These are phyloP conservation scores for Globisporangium yorkense DNA, from an alignment of 352 stramenopile species.

Conservation along the genomic window DNA sequence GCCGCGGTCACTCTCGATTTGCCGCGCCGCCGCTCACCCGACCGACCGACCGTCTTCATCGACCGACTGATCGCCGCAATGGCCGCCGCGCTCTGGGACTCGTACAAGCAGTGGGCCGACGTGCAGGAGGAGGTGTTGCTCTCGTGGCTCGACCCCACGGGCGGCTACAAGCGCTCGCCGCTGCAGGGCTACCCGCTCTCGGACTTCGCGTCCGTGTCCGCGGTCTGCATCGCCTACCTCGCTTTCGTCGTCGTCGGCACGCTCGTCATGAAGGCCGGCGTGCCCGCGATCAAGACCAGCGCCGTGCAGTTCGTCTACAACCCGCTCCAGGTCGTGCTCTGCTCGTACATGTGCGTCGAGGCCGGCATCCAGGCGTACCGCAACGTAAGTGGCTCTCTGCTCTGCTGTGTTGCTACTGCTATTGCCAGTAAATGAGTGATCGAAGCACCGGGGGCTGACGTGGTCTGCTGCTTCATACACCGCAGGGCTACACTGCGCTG, in stretches of 20 bases:
- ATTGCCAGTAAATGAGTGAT: too few relatives aligned
- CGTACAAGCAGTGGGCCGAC: slow-evolving; percentile 59
- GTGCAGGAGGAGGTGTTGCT: slow-evolving; percentile 38
- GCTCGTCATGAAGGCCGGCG: slow-evolving; percentile 69
- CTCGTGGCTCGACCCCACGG: slow-evolving; percentile 38
- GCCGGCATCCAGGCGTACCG: slow-evolving; percentile 90
- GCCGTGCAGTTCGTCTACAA: slow-evolving; percentile 96
- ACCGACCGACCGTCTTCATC: slow-evolving; percentile 5
- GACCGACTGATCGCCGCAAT: slow-evolving; percentile 14
- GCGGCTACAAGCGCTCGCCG: slow-evolving; percentile 40
- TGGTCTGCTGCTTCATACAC: not conserved
- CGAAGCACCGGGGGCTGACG: too few relatives aligned
- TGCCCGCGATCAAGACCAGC: slow-evolving; percentile 69
- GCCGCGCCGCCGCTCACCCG: slow-evolving; percentile 6
- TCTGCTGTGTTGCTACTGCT: not conserved
- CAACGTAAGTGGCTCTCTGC: slow-evolving; percentile 32
- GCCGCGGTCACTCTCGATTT: not conserved
- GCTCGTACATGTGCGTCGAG: slow-evolving; percentile 97
- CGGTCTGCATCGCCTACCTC: slow-evolving; percentile 55
- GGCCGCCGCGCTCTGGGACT: slow-evolving; percentile 35
- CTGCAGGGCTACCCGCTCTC: slow-evolving; percentile 33
- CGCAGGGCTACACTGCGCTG: slow-evolving; percentile 76
- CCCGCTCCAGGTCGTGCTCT: slow-evolving; percentile 94
- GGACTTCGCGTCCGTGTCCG: slow-evolving; percentile 53
- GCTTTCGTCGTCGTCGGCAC: slow-evolving; percentile 66